These are phyloP conservation scores for Phaeotremella fagi DNA, from an alignment of 768 basidiomycete genomes.

Conservation along the genomic window DNA sequence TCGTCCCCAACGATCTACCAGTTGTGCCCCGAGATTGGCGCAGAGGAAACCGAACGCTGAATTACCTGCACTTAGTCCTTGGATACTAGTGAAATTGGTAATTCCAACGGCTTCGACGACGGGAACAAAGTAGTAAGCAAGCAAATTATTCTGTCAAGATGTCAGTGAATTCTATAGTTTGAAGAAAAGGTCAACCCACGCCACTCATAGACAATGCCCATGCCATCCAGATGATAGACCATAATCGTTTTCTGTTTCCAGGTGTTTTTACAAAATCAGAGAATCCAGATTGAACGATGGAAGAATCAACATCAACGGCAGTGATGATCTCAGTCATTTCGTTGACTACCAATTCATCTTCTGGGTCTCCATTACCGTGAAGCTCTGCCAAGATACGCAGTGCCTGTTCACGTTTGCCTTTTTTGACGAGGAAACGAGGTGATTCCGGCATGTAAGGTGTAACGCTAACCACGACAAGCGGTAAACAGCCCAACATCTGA, in stretches of 20 bases:
- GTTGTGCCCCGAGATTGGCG: too few species aligned
- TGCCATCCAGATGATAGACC: conserved; percentile 38
- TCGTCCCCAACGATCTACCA: too few species aligned
- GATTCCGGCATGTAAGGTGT: conserved; percentile 49
- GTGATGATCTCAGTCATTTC: conserved; percentile 49
- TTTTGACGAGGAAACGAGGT: conserved; percentile 46
- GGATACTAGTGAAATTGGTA: conserved; percentile 46
- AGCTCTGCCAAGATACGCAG: conserved; percentile 45
- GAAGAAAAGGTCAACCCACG: conserved; percentile 25
- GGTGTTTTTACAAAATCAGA: too few species aligned
- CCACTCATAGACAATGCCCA: conserved; percentile 44
- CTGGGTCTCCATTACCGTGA: conserved; percentile 47
- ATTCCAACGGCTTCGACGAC: conserved; percentile 48
- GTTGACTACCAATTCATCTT: conserved; percentile 48
- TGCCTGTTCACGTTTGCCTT: conserved; percentile 45
- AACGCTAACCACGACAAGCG: conserved; percentile 46
- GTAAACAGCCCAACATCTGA: too few species aligned
- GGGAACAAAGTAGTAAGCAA: conserved; percentile 42
- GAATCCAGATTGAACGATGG: too few species aligned
- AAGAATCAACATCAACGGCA: conserved; percentile 43
- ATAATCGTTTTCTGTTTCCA: conserved; percentile 47
- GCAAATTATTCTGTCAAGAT: too few species aligned
- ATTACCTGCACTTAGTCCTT: conserved; percentile 50
- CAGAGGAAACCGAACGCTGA: too few species aligned
- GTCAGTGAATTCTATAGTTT: background rate